A percentile compares a stretch with the other conserved stretches of the same genome.
These are phyloP conservation scores for Picochlorum sp. DNA, from an alignment of 139 green algal genomes.

Conservation along the genomic window DNA sequence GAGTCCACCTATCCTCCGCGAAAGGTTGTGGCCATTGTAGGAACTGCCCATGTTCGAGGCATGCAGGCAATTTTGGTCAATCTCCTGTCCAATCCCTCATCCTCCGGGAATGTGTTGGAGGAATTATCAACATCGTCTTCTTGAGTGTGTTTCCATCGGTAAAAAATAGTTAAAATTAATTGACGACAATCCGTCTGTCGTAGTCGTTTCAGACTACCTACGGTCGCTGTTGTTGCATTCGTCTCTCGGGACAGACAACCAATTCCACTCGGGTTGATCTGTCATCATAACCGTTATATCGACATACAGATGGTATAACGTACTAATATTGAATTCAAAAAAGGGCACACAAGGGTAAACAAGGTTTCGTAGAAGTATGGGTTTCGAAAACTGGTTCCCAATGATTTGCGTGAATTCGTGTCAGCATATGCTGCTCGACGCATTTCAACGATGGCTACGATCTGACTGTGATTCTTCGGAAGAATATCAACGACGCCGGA, in stretches of 20 bases:
- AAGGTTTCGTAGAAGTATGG: no score
- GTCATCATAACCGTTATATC: no score
- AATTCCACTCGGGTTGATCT: neutral
- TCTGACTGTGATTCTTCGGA: slow-evolving; percentile 14
- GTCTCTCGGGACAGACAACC: slow-evolving; percentile 6
- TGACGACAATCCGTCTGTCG: slow-evolving; percentile 13
- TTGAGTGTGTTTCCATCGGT: no score
- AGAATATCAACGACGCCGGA: neutral
- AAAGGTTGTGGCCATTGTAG: slow-evolving; percentile 72
- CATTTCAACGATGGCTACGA: slow-evolving; percentile 26
- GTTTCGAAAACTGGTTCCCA: slow-evolving; percentile 15
- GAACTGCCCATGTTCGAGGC: slow-evolving; percentile 71
- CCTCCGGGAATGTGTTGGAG: no score
- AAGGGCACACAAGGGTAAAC: no score
- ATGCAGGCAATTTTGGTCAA: slow-evolving; percentile 54
- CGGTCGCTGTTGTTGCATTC: slow-evolving; percentile 5
- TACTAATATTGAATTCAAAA: no score
- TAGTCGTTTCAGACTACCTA: neutral
- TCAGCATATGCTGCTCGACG: slow-evolving; percentile 34
- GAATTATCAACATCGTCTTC: no score
- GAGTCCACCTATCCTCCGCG: neutral
- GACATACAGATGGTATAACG: no score
- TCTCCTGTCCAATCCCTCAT: neutral
- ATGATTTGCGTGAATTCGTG: slow-evolving; percentile 23
- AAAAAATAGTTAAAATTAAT: no score